Conservation (phyloP, 2,329 filamentous ascomycete genomes). For the Aspergillus floridensis region DNA sequence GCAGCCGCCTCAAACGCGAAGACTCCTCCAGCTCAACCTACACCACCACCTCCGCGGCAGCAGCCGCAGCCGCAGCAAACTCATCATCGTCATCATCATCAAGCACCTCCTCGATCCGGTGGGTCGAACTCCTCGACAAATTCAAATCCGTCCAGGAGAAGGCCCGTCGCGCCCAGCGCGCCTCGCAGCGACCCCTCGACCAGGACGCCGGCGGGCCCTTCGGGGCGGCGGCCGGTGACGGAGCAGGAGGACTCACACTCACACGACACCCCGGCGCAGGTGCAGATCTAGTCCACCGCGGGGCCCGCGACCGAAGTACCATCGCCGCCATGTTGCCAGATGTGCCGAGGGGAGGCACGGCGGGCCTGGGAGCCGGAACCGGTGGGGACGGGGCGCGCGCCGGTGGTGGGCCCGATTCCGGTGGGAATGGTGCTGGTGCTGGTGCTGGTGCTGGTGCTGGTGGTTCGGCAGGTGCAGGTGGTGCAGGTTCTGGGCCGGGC, state of each 20-base stretch:
- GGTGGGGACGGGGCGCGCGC: conserved; percentile 39
- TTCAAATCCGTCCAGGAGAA: conserved; percentile 89
- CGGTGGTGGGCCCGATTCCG: conserved; percentile 10
- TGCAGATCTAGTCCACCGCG: neutral
- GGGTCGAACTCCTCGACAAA: conserved; percentile 90
- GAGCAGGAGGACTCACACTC: conserved; percentile 12
- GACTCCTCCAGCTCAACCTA: conserved; percentile 61
- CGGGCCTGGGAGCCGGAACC: conserved; percentile 22
- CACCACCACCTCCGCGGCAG: conserved; percentile 57
- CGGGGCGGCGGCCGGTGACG: conserved; percentile 24
- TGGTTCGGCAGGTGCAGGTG: conserved; percentile 34
- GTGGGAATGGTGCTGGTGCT: conserved; percentile 37
- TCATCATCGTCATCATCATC: conserved; percentile 54
- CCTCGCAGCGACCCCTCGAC: conserved; percentile 45
- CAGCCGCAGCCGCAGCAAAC: conserved; percentile 67
- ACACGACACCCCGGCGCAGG: neutral
- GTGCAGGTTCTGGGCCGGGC: neutral
- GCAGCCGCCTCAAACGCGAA: conserved; percentile 78
- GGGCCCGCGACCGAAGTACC: conserved; percentile 27
- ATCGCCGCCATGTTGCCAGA: conserved; percentile 28
- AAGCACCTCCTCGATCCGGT: conserved; percentile 70
- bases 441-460: conserved; percentile 27
- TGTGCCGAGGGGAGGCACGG: conserved; percentile 26
- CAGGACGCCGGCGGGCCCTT: conserved; percentile 45
- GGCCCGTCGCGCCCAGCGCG: conserved; percentile 67